Evolutionary conservation across 2,329 filamentous ascomycete species (phyloP), one percentile per base, ranked within the genome.

Genomic region (Aspergillus glaucus): DNA sequence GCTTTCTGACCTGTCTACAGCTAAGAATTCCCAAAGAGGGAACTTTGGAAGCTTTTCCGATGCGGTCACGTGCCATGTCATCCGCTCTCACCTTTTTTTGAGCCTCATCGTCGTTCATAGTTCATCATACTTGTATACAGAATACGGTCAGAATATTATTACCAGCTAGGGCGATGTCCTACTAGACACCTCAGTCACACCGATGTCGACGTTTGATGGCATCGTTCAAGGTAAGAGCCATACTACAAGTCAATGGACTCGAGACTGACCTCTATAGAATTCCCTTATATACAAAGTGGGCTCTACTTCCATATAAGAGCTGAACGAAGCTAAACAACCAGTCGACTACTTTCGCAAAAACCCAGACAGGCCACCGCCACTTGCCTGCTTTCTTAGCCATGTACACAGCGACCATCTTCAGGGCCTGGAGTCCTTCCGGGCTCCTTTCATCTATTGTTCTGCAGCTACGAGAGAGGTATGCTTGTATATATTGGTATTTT

Each of bases 391-490:
- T 63, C 76, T 97, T 22, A 94, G 87, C 67, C 92, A 97, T 78
- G 83, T 94, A 2, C 92, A 96, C 64, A 94, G 86, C 55, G 91
- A 96, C 60, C 92, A 96, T 68, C 78, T 96, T 1, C 78, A 79
- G 32, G 91, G 92, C 0, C 77, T 96, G 1, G 89, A 95, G 58
- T 80, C 77, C 10, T 77, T 91, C 47, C 80, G 82, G 42, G 82
- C 87, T 24, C 87, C 88, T 0, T 95, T 95, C 61, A 81, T 97
- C 17, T 96, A 95, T 68, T 96, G 90, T 70, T 95, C 91, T 1
- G 78, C 86, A 0, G 87, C 88, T 0, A 96, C 91, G 0, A 80
- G 81, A 54, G 85, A 90, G 66, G 83, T 77, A 62, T 42, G 53
- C 45, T 12, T 39, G 42, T 46, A 8, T 24, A 28, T 17, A 10